phyloP scores from a whole-genome alignment of 768 basidiomycete genomes.

The Sarcomyxa edulis region DNA sequence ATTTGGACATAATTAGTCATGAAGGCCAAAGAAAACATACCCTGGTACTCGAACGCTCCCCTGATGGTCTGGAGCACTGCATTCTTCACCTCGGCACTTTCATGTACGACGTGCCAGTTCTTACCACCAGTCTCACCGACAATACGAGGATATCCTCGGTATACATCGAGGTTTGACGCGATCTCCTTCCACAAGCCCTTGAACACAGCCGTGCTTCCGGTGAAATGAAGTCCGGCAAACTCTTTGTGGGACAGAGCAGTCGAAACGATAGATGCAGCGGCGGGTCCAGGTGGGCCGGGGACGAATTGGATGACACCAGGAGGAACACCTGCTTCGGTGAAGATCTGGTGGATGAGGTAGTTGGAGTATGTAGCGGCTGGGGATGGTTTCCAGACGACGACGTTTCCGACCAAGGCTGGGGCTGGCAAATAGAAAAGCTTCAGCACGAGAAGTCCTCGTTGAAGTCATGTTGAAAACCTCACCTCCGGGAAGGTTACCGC shows the following conservation, averaged over 20 bases:
- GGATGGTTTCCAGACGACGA: slow-evolving; percentile 95
- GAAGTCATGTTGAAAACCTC: too few relatives aligned
- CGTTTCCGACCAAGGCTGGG: slow-evolving; percentile 93
- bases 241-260: slow-evolving; percentile 73
- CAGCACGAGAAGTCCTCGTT: too few relatives aligned
- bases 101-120: slow-evolving; percentile 95
- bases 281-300: slow-evolving; percentile 80
- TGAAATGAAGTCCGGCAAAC: slow-evolving; percentile 94
- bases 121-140: slow-evolving; percentile 99
- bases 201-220: slow-evolving; percentile 93
- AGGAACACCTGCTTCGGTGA: slow-evolving; percentile 92
- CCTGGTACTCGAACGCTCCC: slow-evolving; percentile 94
- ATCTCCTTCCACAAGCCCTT: slow-evolving; percentile 97
- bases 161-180: slow-evolving; percentile 79
- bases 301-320: slow-evolving; percentile 96
- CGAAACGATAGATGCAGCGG: slow-evolving; percentile 82
- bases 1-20: not conserved
- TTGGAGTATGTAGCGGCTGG: slow-evolving; percentile 94
- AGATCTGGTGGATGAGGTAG: slow-evolving; percentile 86
- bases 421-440: slow-evolving; percentile 34
- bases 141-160: slow-evolving; percentile 87
- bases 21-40: slow-evolving; percentile 25
- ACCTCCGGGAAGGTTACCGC: slow-evolving; percentile 86
- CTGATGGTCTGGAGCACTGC: slow-evolving; percentile 88
- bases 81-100: slow-evolving; percentile 79